Evolutionary conservation across 2,329 filamentous ascomycete species (phyloP), one percentile per base, ranked within the genome.

Genomic region (Trichophyton simii): DNA sequence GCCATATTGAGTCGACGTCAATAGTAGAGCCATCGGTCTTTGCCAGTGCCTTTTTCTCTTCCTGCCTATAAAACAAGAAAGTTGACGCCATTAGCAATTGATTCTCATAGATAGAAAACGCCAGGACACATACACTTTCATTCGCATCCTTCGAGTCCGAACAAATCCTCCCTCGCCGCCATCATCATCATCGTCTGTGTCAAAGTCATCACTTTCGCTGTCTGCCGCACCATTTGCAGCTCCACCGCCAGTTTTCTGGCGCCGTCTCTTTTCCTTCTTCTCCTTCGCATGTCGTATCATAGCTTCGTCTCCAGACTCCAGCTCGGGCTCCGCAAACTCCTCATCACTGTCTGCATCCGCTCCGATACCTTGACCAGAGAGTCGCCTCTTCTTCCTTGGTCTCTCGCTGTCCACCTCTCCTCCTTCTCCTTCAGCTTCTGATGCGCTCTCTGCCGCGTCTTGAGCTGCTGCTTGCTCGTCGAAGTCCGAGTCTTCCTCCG

Each of bases 241-340:
- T 22, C 67, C 70, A 55, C 66, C 68, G 6, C 62, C 60, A 59
- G 69, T 72, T 58, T 69, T 71, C 48, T 68, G 68, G 60, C 72
- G 74, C 66, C 73, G 75, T 46, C 70, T 70, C 65, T 75, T 79
- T 61, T 68, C 62, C 61, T 69, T 71, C 65, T 69, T 76, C 58
- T 72, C 70, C 61, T 75, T 76, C 15, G 74, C 76, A 63, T 78
- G 80, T 60, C 72, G 72, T 48, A 83, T 82, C n/a, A 79, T 82
- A 6, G 72, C 77, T 66, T 83, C 81, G 65, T 83, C 81, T 2
- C 81, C 81, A 7, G 81, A 82, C 62, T 82, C 79, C 3, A 82
- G 69, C 42, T 76, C 78, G 4, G 71, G 71, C 8, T 72, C 72
- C n/a, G 62, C 34, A 8, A 61, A 41, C 22, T 63, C 57, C 22